A percentile compares a stretch with the other conserved stretches of the same genome.
Conservation (phyloP, 148 eudicot genomes). For the Linanthus parryae region DNA sequence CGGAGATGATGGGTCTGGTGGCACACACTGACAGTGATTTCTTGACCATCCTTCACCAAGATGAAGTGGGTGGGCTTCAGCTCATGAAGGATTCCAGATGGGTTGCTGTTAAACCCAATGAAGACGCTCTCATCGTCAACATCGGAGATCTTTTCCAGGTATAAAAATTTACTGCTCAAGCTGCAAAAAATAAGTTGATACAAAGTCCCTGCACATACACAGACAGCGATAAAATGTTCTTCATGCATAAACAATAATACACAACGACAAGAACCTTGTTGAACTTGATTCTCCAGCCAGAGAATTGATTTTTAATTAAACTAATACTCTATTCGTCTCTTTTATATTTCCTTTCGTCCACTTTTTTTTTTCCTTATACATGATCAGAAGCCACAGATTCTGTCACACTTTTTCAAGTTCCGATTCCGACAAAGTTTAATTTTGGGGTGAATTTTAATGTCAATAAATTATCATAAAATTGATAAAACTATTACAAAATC, state of each 20-base stretch:
- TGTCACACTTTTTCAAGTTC: neutral
- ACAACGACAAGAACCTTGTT: neutral
- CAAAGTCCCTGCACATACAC: neutral
- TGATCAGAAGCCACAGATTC: no score
- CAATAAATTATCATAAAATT: constrained; percentile 5
- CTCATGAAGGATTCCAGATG: constrained; percentile 44
- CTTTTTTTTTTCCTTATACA: no score
- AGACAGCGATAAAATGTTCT: neutral
- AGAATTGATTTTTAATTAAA: no score
- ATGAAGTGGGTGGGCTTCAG: constrained; percentile 41
- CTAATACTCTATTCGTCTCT: no score
- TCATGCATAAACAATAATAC: neutral
- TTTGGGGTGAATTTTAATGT: neutral
- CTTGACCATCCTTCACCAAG: constrained; percentile 38
- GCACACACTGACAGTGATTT: constrained; percentile 45
- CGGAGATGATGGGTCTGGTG: constrained; percentile 23
- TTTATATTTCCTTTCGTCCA: no score
- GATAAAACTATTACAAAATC: neutral
- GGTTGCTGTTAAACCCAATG: constrained; percentile 40
- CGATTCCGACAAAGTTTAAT: neutral
- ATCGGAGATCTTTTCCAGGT: constrained; percentile 55
- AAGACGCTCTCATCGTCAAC: constrained; percentile 39
- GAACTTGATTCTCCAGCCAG: no score
- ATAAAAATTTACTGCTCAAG: neutral
- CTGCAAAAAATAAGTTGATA: neutral